Evolutionary conservation across 2,329 filamentous ascomycete genomes (phyloP), one percentile per base, ranked within the genome.

Genomic region (Alternaria panax): DNA sequence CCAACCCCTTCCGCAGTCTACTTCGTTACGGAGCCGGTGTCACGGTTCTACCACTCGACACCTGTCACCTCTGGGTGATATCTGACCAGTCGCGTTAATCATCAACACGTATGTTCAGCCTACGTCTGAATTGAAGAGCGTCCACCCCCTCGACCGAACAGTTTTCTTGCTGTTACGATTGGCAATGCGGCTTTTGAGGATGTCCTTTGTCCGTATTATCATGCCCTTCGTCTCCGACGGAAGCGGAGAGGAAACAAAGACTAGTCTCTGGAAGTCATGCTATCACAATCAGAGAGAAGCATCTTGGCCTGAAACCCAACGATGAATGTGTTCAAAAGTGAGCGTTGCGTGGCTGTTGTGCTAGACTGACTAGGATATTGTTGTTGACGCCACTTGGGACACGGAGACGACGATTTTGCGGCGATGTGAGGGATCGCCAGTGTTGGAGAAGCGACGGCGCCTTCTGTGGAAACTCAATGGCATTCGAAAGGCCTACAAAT

Each of bases 211-310:
- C 86, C 92, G 92, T 85, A 88, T 84, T 84, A 74, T 30, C 58
- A 58, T 80, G 88, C 90, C 90, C 88, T 89, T 87, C 86, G 54
- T 72, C 79, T 76, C 75, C 12, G 9, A 63, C 59, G 70, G 57
- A 54, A 75, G 72, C 73, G 87, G 87, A 88, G 90, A 89, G 91
- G 90, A 93, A 90, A 83, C 90, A 96, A 97, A 97, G 93, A 95
- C 92, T 82, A 88, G 90, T 96, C 92, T 89, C 84, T 78, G 90
- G 91, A 88, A 91, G 89, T 87, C 89, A 86, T 92, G 92, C 90
- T 85, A 72, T 83, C 76, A 86, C 91, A 89, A 75, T 92, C 89
- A 84, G 91, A 93, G 88, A 90, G 86, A 87, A 69, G 66, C 55
- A 62, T 66, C 72, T 68, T 61, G 62, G 66, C 30, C 43, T 51